Conservation (phyloP, 1,284 basidiomycete species). For the Ustilago hordei region DNA sequence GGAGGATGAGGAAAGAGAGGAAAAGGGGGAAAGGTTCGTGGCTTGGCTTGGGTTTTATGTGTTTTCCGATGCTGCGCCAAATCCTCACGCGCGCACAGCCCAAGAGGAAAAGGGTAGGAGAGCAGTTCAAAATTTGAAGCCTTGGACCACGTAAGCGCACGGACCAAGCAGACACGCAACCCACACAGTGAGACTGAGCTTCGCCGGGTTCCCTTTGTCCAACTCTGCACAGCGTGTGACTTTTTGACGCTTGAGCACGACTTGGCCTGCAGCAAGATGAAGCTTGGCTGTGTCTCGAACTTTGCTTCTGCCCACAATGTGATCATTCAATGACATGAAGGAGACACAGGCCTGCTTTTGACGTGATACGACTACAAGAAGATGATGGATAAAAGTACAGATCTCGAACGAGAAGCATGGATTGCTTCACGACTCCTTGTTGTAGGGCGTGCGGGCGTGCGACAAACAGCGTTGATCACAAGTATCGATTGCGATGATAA, state of each 20-base stretch:
- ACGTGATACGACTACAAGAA: background rate
- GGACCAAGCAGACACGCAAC: background rate
- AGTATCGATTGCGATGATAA: no score
- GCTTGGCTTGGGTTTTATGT: constrained; percentile 25
- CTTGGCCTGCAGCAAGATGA: background rate
- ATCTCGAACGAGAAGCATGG: background rate
- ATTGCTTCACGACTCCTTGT: background rate
- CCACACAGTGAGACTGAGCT: background rate
- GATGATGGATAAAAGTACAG: constrained; percentile 15
- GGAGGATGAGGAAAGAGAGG: constrained; percentile 24
- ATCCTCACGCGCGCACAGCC: background rate
- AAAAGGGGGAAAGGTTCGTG: constrained; percentile 1
- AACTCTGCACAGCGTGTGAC: background rate
- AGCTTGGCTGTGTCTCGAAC: background rate
- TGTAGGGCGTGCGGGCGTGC: no score
- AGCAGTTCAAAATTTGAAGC: constrained; percentile 2
- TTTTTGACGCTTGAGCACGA: background rate
- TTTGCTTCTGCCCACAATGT: background rate
- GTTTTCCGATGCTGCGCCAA: background rate
- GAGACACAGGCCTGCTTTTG: no score
- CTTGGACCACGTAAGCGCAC: background rate
- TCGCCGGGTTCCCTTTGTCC: constrained; percentile 7
- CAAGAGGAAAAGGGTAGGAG: background rate
- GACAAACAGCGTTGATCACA: no score
- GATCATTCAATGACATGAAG: background rate